These are phyloP conservation scores for Clonostachys byssicola DNA, from an alignment of 2,329 filamentous ascomycete genomes.

Conservation along the genomic window DNA sequence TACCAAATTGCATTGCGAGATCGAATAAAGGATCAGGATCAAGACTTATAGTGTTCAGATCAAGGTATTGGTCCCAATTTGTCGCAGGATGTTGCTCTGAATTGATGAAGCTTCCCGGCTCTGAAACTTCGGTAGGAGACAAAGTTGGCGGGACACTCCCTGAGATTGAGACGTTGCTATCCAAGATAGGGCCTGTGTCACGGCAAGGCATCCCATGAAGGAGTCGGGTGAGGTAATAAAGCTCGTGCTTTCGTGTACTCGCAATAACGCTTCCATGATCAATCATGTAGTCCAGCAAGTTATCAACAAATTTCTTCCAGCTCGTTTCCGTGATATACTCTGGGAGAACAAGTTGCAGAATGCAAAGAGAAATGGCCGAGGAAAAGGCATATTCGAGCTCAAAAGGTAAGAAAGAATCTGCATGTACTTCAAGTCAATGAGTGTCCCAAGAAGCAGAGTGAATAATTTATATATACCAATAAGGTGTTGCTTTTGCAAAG, in stretches of 20 bases:
- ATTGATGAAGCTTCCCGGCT: neutral
- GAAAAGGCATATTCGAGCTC: slow-evolving; percentile 25
- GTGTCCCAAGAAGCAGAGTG: neutral
- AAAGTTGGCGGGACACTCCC: too few species aligned
- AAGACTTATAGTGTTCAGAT: neutral
- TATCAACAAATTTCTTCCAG: neutral
- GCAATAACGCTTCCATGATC: neutral
- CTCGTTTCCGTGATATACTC: neutral
- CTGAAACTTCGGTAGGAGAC: neutral
- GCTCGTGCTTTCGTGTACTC: neutral
- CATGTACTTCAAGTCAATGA: neutral
- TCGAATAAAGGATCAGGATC: slow-evolving; percentile 1
- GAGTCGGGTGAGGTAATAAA: neutral
- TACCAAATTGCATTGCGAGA: neutral
- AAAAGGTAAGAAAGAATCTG: slow-evolving; percentile 22
- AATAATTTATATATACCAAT: neutral
- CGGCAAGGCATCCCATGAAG: too few species aligned
- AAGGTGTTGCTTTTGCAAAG: neutral
- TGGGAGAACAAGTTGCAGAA: slow-evolving; percentile 9
- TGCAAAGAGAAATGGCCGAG: slow-evolving; percentile 22
- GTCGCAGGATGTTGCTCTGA: neutral
- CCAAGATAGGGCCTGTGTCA: too few species aligned
- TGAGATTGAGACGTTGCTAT: too few species aligned
- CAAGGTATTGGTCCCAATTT: neutral
- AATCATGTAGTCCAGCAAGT: neutral